phyloP scores from a whole-genome alignment of 495 filamentous ascomycete genomes.

The Neurospora pannonica region DNA sequence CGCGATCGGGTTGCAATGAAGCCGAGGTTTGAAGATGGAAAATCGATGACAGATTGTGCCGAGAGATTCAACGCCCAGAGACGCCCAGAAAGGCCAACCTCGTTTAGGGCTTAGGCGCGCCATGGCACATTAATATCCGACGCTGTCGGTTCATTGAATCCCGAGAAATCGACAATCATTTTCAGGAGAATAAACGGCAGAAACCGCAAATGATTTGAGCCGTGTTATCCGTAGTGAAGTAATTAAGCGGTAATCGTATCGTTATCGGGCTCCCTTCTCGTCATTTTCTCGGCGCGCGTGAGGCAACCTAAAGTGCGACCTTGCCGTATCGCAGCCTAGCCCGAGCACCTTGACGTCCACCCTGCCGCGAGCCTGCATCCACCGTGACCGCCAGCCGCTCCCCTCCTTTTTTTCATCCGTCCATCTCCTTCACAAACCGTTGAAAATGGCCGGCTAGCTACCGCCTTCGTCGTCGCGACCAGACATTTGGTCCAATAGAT shows the following conservation, averaged over 20 bases:
- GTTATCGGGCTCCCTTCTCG: background rate
- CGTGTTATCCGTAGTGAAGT: background rate
- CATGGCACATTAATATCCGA: background rate
- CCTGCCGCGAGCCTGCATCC: background rate
- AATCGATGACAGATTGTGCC: background rate
- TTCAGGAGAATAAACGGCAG: background rate
- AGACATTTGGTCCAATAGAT: background rate
- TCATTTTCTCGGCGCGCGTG: background rate
- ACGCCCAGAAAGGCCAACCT: background rate
- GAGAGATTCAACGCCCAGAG: background rate
- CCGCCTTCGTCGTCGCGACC: background rate
- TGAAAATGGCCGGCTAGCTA: background rate
- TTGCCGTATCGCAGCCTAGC: background rate
- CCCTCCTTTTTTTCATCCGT: background rate
- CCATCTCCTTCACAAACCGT: background rate
- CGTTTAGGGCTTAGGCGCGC: background rate
- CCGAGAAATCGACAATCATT: background rate
- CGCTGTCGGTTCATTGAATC: background rate
- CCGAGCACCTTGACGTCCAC: background rate
- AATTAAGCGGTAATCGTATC: background rate
- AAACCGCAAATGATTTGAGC: background rate
- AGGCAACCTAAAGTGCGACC: background rate
- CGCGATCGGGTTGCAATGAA: background rate
- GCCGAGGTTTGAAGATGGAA: background rate
- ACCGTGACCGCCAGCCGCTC: background rate